Evolutionary conservation across 306 rosid species (phyloP), one percentile per base, ranked within the genome.

Genomic region (Hylodesmum podocarpum): DNA sequence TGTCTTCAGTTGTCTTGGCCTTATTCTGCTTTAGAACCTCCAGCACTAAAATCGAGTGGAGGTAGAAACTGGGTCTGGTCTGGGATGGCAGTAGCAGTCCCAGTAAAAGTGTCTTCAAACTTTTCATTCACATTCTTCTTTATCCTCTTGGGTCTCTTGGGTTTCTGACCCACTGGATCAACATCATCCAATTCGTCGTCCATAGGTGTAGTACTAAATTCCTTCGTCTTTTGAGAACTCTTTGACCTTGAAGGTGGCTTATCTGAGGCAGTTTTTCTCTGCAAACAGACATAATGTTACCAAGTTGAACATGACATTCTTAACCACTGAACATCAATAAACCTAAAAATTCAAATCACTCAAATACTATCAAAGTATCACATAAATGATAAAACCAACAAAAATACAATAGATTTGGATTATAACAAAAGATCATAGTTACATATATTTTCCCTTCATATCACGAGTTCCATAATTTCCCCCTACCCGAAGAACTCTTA

Each of bases 131-230:
- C 85, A 39, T 84, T 88, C 84, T 91, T 92, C 84, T 88, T 92
- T 41, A 77, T 79, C 73, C 96, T 85, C 86, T 90, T 95, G 2
- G 88, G 91, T 80, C 97, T 83, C 82, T 85, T 89, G 19, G 90
- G 85, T 80, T 80, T 95, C 73, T 78, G 83, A 65, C 53, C 65
- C 36, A 44, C 79, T 24, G 78, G 72, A 76, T 92, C 97, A 2
- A 81, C 51, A 69, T 87, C 94, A 28, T 87, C 92, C 83, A 84
- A 43, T 41, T 88, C 91, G 0, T 72, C 74, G 33, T 82, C 89
- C 79, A 58, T 47, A 14, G 84, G 39, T 8, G 2, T 27, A 13
- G 79, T 6, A 58, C 72, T 75, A 3, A 47, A 40, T 37, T 88
- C 90, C 37, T 78, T 85, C 81, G 69, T 70, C 80, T 80, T 87